phyloP scores from a whole-genome alignment of 2,329 filamentous ascomycete genomes.

The Trichoderma aggressivum region DNA sequence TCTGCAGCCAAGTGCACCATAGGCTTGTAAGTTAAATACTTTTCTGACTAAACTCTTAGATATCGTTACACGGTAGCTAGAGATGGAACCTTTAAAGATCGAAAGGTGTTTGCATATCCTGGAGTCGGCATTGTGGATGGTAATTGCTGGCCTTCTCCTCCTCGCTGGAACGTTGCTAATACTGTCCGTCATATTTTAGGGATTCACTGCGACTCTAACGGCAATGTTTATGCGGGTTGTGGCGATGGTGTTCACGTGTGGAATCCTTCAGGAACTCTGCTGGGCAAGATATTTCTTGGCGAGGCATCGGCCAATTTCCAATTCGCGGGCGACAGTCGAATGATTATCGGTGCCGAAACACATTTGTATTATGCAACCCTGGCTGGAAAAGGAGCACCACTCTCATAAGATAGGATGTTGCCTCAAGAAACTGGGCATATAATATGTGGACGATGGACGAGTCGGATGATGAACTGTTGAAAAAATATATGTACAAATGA shows the following conservation, averaged over 20 bases:
- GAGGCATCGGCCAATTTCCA: constrained; percentile 47
- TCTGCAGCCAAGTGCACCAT: not conserved
- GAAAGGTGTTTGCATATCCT: constrained; percentile 15
- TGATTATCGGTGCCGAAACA: constrained; percentile 36
- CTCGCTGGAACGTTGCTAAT: constrained; percentile 33
- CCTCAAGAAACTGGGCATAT: not conserved
- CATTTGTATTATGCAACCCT: constrained; percentile 12
- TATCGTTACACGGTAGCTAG: constrained; percentile 15
- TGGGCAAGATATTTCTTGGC: constrained; percentile 43
- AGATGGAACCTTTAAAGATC: constrained; percentile 31
- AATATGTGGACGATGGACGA: not conserved
- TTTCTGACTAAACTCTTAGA: not conserved
- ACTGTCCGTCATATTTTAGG: constrained; percentile 35
- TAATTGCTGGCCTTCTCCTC: not conserved
- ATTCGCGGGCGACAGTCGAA: constrained; percentile 41
- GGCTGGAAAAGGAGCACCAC: constrained; percentile 9
- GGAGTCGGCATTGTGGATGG: constrained; percentile 12
- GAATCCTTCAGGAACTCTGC: constrained; percentile 42
- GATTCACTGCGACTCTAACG: constrained; percentile 44
- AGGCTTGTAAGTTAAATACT: not conserved
- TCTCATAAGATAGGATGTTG: not conserved
- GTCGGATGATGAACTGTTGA: not conserved
- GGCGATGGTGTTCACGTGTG: constrained; percentile 50
- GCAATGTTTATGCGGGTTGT: constrained; percentile 49
- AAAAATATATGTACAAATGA: not conserved